Base-by-base conservation (phyloP, 2,329 filamentous ascomycete genomes). In the Biscogniauxia sp. region DNA sequence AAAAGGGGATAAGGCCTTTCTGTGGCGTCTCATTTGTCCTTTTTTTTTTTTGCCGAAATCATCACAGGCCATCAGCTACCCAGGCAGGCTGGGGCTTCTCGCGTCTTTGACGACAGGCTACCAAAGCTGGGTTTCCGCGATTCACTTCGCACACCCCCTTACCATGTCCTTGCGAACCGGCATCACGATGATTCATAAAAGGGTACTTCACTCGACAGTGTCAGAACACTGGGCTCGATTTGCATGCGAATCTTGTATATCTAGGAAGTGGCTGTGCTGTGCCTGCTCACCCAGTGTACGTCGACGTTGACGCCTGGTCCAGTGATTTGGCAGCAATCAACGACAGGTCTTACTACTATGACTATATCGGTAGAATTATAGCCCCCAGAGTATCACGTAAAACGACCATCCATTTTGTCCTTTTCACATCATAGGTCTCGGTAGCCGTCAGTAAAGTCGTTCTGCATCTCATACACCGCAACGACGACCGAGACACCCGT, bases 181-280 rank as follows among this genome's bases (percentile, higher is more conserved):
- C 20, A 53, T 28, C 51, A 52, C 51, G 53, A 25, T 51, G 50
- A 51, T 49, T 53, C 15, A 45, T 15, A 19, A 23, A 28, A 20
- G 17, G 20, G 23, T 15, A 62, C 28, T 54, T 37, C 58, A n/a
- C 50, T 58, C 15, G 28, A 65, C 66, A 67, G 64, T 70, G 62
- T 56, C 41, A 45, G 54, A 37, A 56, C 61, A 67, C 64, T 67
- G 64, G 65, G 61, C 28, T 9, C 19, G 5, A 59, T 25, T 55
- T 58, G 23, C 20, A 51, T 23, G 25, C 49, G 55, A 62, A 41
- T 32, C 37, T 41, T 50, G 51, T 55, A 59, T 54, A 53, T 54
- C 61, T 64, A 63, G 11, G 67, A 63, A 64, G 66, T 69, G 64
- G 67, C 64, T 57, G 60, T 65, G 64, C 57, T 55, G 20, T 54